Evolutionary conservation across 768 basidiomycete species (phyloP), one percentile per base, ranked within the genome.

Genomic region (Lactarius deliciosus): DNA sequence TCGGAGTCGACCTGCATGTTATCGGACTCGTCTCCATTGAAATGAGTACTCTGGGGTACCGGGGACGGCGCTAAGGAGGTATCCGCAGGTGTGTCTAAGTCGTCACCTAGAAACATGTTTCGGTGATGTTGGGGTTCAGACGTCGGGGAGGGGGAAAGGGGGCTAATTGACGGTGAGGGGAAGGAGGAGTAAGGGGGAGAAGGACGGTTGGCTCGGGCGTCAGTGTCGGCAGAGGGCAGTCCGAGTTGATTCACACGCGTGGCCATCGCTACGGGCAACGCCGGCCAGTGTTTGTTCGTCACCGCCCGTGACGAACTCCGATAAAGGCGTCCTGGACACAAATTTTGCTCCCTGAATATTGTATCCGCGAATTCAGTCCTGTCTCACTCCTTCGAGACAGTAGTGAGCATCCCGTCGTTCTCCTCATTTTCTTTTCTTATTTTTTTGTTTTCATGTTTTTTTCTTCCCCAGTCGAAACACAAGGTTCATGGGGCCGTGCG

Each of bases 1-100:
- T 82, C 81, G 69, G 85, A 85, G 81, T 90, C 88, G 77, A 90
- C 77, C 74, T 88, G 82, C 89, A 91, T 90, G 75, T 86, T 84
- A 72, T 86, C 73, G 70, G 66, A 61, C 72, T 79, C 77, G 68
- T 80, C 79, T 67, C 80, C 79, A 69, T 77, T 78, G 78, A 75
- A 75, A 55, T 86, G 88, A 76, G 79, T 79, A 60, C 66, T 67
- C 59, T 69, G 57, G 40, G 61, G 57, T 57, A 60, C 64, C 69
- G 75, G 73, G 70, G 74, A 73, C 63, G 72, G 72, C 57, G 66
- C 63, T 41, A 68, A 32, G 50, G 70, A 66, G 68, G 66, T 70
- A 68, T 61, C 54, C 56, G 63, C 69, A 58, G 71, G 70, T 69
- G 72, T 74, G 72, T 68, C 63, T 38, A 67, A 57, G 58, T 68